Percentiles rank a stretch among this genome's conserved stretches.
phyloP scores from a whole-genome alignment of 2,329 filamentous ascomycete species.

The Diaporthe amygdali region DNA sequence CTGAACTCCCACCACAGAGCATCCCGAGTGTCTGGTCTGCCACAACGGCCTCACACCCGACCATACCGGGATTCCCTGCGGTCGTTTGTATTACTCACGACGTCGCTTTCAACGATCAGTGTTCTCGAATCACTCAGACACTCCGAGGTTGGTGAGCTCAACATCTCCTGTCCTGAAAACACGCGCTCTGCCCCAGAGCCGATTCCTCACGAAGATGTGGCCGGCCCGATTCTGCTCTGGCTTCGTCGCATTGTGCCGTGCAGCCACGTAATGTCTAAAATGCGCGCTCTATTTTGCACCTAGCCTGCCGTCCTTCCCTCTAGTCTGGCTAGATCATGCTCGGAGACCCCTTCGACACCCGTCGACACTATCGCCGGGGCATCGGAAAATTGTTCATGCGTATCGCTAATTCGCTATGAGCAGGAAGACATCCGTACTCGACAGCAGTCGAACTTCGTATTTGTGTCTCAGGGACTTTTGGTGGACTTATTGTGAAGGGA shows the following conservation, averaged over 20 bases:
- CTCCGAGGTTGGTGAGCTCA: background rate
- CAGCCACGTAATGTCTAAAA: background rate
- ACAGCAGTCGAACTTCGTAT: background rate
- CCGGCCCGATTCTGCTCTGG: background rate
- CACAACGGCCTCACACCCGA: constrained; percentile 14
- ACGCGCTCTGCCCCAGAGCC: background rate
- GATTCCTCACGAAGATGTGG: background rate
- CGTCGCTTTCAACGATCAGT: background rate
- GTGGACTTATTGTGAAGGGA: background rate
- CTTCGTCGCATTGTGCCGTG: background rate
- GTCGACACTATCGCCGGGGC: background rate
- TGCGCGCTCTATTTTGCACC: background rate
- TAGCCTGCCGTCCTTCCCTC: background rate
- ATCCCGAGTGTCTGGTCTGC: constrained; percentile 24
- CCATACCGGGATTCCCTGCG: constrained; percentile 26
- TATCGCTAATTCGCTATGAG: background rate
- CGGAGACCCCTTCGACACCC: background rate
- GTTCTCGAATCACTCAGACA: background rate
- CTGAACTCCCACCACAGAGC: constrained; percentile 22
- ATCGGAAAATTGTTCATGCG: background rate
- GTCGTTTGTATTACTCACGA: constrained; percentile 12
- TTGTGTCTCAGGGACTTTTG: background rate
- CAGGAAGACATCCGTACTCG: background rate
- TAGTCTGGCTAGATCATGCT: background rate
- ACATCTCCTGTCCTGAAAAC: background rate